Conservation (phyloP, 2,329 filamentous ascomycete species). For the Fusarium subtropicale region DNA sequence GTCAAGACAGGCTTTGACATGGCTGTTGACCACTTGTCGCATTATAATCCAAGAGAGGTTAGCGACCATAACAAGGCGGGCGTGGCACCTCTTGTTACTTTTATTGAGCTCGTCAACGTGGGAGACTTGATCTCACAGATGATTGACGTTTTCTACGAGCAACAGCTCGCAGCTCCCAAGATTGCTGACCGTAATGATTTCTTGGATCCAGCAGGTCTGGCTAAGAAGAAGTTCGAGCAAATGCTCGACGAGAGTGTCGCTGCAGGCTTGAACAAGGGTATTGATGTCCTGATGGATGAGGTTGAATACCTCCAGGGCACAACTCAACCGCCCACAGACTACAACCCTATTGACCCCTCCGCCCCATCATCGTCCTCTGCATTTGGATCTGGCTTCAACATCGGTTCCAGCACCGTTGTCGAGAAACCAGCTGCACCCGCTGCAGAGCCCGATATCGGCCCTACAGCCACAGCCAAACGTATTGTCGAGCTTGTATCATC, state of each 20-base stretch:
- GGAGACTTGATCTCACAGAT: slow-evolving; percentile 98
- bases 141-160: slow-evolving; percentile 98
- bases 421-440: slow-evolving; percentile 48
- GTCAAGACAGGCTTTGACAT: slow-evolving; percentile 94
- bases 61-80: slow-evolving; percentile 76
- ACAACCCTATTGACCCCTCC: slow-evolving; percentile 73
- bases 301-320: slow-evolving; percentile 95
- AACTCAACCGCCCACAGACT: slow-evolving; percentile 86
- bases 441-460: slow-evolving; percentile 65
- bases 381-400: slow-evolving; percentile 30
- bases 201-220: slow-evolving; percentile 87
- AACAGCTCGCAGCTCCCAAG: slow-evolving; percentile 85
- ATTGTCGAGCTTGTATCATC: slow-evolving; percentile 87
- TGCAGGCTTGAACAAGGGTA: slow-evolving; percentile 95
- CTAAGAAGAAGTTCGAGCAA: slow-evolving; percentile 98
- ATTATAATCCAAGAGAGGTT: slow-evolving; percentile 89
- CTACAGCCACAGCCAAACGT: slow-evolving; percentile 80
- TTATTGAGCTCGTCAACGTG: slow-evolving; percentile 97
- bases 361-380: slow-evolving; percentile 32
- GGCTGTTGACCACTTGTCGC: slow-evolving; percentile 88
- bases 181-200: slow-evolving; percentile 95
- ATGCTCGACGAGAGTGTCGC: slow-evolving; percentile 98
- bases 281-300: slow-evolving; percentile 98
- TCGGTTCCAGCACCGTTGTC: slow-evolving; percentile 35
- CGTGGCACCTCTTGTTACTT: slow-evolving; percentile 92